phyloP scores from a whole-genome alignment of 768 basidiomycete species.

The Sporobolomyces phaffii region DNA sequence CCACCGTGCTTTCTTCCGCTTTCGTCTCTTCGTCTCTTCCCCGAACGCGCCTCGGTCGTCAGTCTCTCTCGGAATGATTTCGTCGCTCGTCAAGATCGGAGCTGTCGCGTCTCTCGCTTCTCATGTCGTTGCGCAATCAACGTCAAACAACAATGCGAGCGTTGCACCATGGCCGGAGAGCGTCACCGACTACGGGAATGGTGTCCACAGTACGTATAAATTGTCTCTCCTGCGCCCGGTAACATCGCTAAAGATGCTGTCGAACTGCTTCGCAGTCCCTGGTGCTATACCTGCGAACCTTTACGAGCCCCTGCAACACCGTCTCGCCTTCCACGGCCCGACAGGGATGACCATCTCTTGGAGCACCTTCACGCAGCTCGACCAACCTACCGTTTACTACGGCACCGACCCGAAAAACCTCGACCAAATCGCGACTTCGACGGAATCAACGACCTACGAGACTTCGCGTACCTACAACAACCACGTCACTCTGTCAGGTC shows the following conservation, averaged over 20 bases:
- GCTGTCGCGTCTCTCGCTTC: neutral
- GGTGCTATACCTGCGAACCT: slow-evolving; percentile 22
- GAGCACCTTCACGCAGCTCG: slow-evolving; percentile 17
- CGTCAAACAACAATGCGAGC: neutral
- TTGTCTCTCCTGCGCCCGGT: no score
- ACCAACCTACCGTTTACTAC: slow-evolving; percentile 1
- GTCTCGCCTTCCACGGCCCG: slow-evolving; percentile 28
- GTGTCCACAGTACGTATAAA: slow-evolving; percentile 12
- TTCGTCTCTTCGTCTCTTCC: neutral
- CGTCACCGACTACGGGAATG: slow-evolving; percentile 13
- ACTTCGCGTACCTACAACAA: slow-evolving; percentile 31
- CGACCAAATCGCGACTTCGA: neutral
- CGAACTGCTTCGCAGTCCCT: slow-evolving; percentile 4
- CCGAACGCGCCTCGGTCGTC: neutral
- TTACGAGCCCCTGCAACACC: slow-evolving; percentile 33
- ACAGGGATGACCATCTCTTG: slow-evolving; percentile 31
- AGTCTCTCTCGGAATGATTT: neutral
- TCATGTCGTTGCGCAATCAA: neutral
- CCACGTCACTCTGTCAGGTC: slow-evolving; percentile 15
- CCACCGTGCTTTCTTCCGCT: no score
- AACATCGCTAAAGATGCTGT: neutral
- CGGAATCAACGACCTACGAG: slow-evolving; percentile 17
- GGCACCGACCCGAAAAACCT: slow-evolving; percentile 11
- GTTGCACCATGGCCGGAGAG: neutral
- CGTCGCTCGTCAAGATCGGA: neutral